These are phyloP conservation scores for Earliella scabrosa DNA, from an alignment of 1,284 basidiomycete species.

Conservation along the genomic window DNA sequence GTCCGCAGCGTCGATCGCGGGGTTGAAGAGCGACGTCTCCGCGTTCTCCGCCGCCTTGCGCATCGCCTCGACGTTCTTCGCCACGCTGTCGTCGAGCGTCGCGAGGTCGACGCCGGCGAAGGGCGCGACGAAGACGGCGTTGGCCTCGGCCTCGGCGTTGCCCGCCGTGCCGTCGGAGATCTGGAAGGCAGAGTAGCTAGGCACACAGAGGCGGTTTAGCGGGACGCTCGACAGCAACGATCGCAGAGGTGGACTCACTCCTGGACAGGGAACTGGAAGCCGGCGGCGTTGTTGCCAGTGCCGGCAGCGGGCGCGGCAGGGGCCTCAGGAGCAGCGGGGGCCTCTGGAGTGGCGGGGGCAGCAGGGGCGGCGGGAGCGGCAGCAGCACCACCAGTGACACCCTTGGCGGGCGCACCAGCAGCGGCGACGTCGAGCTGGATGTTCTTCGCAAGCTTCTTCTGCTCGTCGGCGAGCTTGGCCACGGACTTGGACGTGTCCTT, in stretches of 20 bases:
- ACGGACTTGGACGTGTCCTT: conserved; percentile 37
- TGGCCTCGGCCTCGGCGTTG: conserved; percentile 44
- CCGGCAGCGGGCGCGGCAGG: conserved; percentile 1
- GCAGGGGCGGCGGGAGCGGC: conserved; percentile 1
- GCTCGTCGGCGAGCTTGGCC: conserved; percentile 36
- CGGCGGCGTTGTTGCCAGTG: conserved; percentile 1
- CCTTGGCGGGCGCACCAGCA: conserved; percentile 39
- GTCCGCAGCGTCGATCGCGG: conserved; percentile 46
- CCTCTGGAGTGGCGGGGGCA: neutral
- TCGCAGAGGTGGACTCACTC: conserved; percentile 7
- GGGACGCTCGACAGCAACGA: no score
- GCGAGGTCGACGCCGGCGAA: conserved; percentile 43
- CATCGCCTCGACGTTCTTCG: conserved; percentile 47
- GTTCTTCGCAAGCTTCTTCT: conserved; percentile 42
- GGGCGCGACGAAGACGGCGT: conserved; percentile 47
- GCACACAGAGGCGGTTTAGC: neutral
- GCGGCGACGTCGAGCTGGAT: conserved; percentile 39
- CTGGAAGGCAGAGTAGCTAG: conserved; percentile 48
- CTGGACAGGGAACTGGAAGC: conserved; percentile 19
- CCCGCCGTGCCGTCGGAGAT: conserved; percentile 50
- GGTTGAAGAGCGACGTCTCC: conserved; percentile 49
- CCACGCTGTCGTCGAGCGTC: conserved; percentile 31
- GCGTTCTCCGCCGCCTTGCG: conserved; percentile 47
- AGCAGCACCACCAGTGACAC: conserved; percentile 27
- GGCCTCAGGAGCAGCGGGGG: neutral